A percentile compares a stretch with the other conserved stretches of the same genome.
Evolutionary conservation across 495 filamentous ascomycete species (phyloP).

Genomic region (Neurospora tetrasperma): DNA sequence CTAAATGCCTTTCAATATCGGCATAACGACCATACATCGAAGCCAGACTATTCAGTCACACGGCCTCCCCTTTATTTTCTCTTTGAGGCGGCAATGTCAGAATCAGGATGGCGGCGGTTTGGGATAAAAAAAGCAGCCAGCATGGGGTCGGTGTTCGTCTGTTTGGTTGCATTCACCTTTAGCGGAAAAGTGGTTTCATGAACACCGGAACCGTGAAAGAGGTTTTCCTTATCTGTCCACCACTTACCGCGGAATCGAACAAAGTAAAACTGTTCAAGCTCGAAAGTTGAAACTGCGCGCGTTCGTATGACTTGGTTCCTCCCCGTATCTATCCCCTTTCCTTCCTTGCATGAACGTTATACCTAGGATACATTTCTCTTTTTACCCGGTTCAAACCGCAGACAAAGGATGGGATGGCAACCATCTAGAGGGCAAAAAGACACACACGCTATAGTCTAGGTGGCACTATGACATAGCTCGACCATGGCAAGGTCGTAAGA

Average conservation of each 20-base stretch:
- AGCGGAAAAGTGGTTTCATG: conserved; percentile 2
- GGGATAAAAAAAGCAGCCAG: conserved; percentile 8
- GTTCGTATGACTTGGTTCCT: background rate
- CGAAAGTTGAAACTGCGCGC: background rate
- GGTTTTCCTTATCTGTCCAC: background rate
- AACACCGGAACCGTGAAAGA: background rate
- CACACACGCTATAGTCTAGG: background rate
- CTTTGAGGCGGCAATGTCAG: background rate
- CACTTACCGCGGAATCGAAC: background rate
- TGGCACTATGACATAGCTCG: background rate
- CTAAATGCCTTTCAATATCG: conserved; percentile 12
- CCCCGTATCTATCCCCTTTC: background rate
- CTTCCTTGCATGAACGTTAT: background rate
- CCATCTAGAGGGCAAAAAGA: background rate
- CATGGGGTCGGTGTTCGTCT: conserved; percentile 7
- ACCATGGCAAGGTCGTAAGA: background rate
- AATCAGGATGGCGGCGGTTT: background rate
- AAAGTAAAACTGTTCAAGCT: background rate
- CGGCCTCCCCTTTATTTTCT: background rate
- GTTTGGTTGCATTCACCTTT: conserved; percentile 1
- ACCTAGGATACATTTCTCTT: background rate
- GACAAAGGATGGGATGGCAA: background rate
- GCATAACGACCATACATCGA: background rate
- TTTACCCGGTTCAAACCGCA: background rate
- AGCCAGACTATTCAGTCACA: background rate